These are phyloP conservation scores for Colletotrichum liaoningense DNA, from an alignment of 2,329 filamentous ascomycete genomes.

Conservation along the genomic window DNA sequence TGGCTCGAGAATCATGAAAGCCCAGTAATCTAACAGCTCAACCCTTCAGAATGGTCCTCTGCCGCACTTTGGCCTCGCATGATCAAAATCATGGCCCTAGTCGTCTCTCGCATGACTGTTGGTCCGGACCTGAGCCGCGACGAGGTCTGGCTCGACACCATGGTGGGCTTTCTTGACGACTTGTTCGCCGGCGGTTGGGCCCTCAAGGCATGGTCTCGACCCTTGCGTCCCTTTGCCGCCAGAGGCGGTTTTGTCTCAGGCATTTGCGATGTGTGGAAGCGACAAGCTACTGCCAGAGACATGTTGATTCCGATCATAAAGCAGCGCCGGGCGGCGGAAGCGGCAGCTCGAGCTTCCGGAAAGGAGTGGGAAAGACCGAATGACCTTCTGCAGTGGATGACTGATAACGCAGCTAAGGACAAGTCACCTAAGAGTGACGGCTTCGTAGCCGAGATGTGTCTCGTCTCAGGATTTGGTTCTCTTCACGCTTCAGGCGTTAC, in stretches of 20 bases:
- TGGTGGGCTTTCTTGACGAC: neutral
- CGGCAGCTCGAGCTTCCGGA: neutral
- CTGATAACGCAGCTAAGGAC: neutral
- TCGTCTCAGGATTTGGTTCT: neutral
- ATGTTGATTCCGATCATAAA: neutral
- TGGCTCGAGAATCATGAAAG: neutral
- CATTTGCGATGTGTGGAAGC: neutral
- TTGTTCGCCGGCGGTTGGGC: neutral
- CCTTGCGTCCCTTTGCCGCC: neutral
- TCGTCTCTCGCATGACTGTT: neutral
- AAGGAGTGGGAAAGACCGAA: neutral
- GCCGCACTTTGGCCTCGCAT: neutral
- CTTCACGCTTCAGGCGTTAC: neutral
- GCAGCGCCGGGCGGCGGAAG: neutral
- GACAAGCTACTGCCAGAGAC: neutral
- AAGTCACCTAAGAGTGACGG: neutral
- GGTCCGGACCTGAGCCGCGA: neutral
- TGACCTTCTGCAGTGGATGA: neutral
- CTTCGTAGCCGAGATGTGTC: neutral
- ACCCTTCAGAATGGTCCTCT: neutral
- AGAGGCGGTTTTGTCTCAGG: neutral
- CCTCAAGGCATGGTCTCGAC: neutral
- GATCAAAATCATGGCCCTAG: neutral
- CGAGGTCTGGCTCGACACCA: neutral
- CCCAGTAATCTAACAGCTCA: neutral